These are phyloP conservation scores for Clarireedia monteithiana DNA, from an alignment of 2,329 filamentous ascomycete species.

Conservation along the genomic window DNA sequence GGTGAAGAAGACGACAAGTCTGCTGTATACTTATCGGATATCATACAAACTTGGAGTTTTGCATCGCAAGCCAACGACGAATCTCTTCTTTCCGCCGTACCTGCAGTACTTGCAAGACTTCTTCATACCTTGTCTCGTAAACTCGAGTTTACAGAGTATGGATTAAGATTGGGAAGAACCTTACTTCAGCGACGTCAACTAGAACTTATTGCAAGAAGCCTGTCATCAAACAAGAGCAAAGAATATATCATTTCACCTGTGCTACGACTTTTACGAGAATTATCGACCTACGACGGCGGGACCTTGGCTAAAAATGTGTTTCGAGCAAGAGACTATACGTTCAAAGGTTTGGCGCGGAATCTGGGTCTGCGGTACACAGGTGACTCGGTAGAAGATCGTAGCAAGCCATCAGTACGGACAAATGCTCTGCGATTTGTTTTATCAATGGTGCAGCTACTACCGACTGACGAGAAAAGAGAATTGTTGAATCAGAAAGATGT, in stretches of 20 bases:
- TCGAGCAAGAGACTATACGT: conserved; percentile 66
- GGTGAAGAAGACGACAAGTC: conserved; percentile 44
- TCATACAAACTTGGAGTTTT: conserved; percentile 85
- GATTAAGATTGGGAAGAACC: conserved; percentile 71
- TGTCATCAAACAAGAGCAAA: conserved; percentile 74
- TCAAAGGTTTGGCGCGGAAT: conserved; percentile 73
- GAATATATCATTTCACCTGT: conserved; percentile 86
- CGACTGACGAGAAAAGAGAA: conserved; percentile 70
- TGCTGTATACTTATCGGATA: conserved; percentile 61
- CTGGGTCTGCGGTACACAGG: conserved; percentile 60
- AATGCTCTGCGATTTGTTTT: conserved; percentile 78
- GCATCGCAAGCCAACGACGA: conserved; percentile 75
- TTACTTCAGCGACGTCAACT: conserved; percentile 74
- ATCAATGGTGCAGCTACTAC: conserved; percentile 69
- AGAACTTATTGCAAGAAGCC: conserved; percentile 69
- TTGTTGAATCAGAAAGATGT: conserved; percentile 69
- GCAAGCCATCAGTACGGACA: conserved; percentile 71
- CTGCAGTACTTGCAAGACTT: conserved; percentile 73
- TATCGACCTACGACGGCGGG: conserved; percentile 81
- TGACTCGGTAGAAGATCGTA: conserved; percentile 53
- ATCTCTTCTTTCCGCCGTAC: conserved; percentile 69
- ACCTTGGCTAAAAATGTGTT: conserved; percentile 71
- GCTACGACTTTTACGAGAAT: conserved; percentile 75
- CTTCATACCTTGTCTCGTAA: conserved; percentile 69
- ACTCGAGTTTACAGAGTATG: conserved; percentile 67